Evolutionary conservation across 2,329 filamentous ascomycete genomes (phyloP).

Genomic region (Fusarium proliferatum): DNA sequence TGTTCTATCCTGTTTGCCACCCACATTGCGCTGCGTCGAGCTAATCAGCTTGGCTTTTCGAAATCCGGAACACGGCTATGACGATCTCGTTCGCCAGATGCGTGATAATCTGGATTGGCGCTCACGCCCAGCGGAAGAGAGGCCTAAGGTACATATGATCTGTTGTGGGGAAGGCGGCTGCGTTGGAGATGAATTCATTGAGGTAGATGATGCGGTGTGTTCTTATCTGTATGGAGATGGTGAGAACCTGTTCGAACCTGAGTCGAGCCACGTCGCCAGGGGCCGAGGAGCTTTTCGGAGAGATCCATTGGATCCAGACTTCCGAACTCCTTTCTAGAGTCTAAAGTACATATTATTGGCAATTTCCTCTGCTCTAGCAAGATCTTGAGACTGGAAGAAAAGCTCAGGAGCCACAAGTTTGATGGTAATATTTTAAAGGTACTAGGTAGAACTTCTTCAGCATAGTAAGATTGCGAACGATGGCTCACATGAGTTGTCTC

Average conservation of each 20-base stretch:
- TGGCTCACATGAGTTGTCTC: neutral
- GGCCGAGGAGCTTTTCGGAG: neutral
- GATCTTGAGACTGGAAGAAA: no score
- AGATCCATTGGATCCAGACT: neutral
- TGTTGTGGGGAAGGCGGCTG: rapidly evolving
- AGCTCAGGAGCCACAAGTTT: neutral
- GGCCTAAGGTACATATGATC: neutral
- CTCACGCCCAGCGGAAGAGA: neutral
- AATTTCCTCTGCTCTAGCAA: no score
- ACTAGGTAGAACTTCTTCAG: neutral
- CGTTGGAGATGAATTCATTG: neutral
- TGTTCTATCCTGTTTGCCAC: neutral
- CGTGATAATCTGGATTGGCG: neutral
- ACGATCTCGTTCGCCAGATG: neutral
- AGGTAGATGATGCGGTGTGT: neutral
- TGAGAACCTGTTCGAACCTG: neutral
- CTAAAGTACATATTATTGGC: neutral
- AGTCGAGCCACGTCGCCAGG: neutral
- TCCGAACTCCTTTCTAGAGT: neutral
- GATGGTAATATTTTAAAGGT: neutral
- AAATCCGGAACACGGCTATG: rapidly evolving
- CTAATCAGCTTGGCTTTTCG: neutral
- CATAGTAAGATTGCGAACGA: neutral
- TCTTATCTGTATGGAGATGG: neutral
- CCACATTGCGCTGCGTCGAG: neutral